A percentile compares a stretch with the other conserved stretches of the same genome.
Conservation (phyloP, 345 rosid species). For the Citrus trifoliata region DNA sequence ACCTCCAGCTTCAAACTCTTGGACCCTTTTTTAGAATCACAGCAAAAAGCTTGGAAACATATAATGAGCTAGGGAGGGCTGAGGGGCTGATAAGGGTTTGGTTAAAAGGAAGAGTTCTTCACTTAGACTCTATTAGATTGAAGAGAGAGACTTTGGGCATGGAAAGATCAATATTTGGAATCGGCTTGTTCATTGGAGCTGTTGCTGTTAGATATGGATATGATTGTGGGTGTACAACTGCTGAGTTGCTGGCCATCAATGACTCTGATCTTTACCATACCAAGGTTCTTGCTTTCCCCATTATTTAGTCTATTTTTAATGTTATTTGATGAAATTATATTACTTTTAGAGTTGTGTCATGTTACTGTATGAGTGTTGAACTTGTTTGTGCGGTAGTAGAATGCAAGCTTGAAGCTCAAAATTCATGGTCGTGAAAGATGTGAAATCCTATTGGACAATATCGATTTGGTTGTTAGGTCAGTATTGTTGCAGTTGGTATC, state of each 20-base stretch:
- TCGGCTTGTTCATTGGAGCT: conserved; percentile 87
- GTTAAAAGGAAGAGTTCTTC: conserved; percentile 76
- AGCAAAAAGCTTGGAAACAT: conserved; percentile 54
- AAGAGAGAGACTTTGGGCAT: conserved; percentile 65
- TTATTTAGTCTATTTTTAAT: not conserved
- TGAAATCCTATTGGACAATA: too few species aligned
- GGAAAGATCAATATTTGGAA: conserved; percentile 82
- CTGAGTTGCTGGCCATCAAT: conserved; percentile 89
- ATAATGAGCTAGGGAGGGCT: conserved; percentile 66
- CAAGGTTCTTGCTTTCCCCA: conserved; percentile 44
- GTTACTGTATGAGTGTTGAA: not conserved
- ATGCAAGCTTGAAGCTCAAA: not conserved
- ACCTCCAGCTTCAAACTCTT: conserved; percentile 58
- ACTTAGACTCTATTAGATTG: conserved; percentile 71
- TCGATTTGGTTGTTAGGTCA: too few species aligned
- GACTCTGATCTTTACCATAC: conserved; percentile 87
- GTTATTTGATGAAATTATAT: not conserved
- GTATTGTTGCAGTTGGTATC: too few species aligned
- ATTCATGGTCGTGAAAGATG: too few species aligned
- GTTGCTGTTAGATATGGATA: conserved; percentile 80
- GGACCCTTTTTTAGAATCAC: conserved; percentile 88
- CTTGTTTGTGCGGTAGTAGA: not conserved
- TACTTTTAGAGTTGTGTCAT: not conserved
- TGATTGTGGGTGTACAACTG: conserved; percentile 67
- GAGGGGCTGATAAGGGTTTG: conserved; percentile 73